Conservation (phyloP, 2,329 filamentous ascomycete genomes). For the Phialophora chinensis region DNA sequence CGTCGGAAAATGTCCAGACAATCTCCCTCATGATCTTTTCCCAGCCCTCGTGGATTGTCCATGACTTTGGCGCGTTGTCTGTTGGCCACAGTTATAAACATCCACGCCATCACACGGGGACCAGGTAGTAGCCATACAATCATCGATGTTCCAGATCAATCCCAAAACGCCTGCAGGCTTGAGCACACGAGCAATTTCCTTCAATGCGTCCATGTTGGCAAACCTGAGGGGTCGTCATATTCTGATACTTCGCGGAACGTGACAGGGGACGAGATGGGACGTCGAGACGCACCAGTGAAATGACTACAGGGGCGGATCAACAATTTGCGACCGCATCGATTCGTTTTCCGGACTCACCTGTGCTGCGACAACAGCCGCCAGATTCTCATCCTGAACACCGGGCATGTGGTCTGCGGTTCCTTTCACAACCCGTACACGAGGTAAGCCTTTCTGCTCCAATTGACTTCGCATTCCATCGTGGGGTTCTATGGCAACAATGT, state of each 20-base stretch:
- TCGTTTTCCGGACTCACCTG: conserved; percentile 60
- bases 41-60: conserved; percentile 65
- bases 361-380: conserved; percentile 69
- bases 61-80: conserved; percentile 69
- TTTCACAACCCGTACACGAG: conserved; percentile 60
- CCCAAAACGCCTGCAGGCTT: conserved; percentile 66
- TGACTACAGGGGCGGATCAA: conserved; percentile 41
- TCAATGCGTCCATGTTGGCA: conserved; percentile 65
- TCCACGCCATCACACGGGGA: neutral
- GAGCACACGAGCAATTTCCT: conserved; percentile 71
- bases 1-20: conserved; percentile 62
- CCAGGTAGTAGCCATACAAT: conserved; percentile 58
- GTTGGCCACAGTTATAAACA: conserved; percentile 4
- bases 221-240: conserved; percentile 59
- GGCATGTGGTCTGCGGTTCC: conserved; percentile 64
- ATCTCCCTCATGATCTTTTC: conserved; percentile 67
- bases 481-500: conserved; percentile 69
- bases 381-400: conserved; percentile 59
- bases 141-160: conserved; percentile 76
- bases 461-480: conserved; percentile 69
- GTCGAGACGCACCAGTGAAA: conserved; percentile 58
- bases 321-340: neutral
- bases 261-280: conserved; percentile 5
- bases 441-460: conserved; percentile 64
- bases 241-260: neutral